Base-by-base conservation (phyloP, 208 protist species). In the Trypanosomatidae sp. region DNA sequence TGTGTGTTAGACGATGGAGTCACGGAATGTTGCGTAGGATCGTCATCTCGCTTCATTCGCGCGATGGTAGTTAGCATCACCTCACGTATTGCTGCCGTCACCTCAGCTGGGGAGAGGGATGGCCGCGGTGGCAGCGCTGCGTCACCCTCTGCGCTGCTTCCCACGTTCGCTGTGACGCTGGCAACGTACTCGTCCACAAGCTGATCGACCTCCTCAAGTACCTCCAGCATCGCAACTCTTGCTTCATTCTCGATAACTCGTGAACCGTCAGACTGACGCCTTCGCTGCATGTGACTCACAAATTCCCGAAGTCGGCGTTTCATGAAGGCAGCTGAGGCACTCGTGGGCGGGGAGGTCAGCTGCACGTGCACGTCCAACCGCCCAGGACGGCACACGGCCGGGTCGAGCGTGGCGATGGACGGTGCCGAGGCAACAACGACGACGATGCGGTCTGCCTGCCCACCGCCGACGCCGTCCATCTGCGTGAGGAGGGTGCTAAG, bases 401-500 rank as follows among this genome's bases (percentile, higher is more conserved):
- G 80, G 72, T 98, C 95, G 30, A 98, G 82, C n/a, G 74, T 55
- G 10, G 74, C 74, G 12, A 77, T 62, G 1, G 77, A 85, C 17
- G 91, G 90, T 17, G 95, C 87, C 4, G 88, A 93, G 33, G 92
- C 95, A 52, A 98, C 75, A 33, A 98, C 85, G 68, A 97, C 74
- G 8, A 98, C 91, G 19, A 87, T 76, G 15, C 66, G 67, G 4
- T 70, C 69, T 7, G 53, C 71, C 49, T 67, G 62, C 43, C 62
- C 53, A 44, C 73, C 79, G 47, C 58, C 55, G 13, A 97, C 80
- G 36, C 95, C 95, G 75, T 98, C 95, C 93, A 98, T 97, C 79
- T 97, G 91, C 52, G 88, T 96, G 12, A 98, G 84, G 53, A 98
- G 79, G n/a, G 93, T 96, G 66, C 87, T 95, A 17, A 98, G 83